Evolutionary conservation across 495 filamentous ascomycete genomes (phyloP), one percentile per base, ranked within the genome.

Genomic region (Aspergillus indologenus): DNA sequence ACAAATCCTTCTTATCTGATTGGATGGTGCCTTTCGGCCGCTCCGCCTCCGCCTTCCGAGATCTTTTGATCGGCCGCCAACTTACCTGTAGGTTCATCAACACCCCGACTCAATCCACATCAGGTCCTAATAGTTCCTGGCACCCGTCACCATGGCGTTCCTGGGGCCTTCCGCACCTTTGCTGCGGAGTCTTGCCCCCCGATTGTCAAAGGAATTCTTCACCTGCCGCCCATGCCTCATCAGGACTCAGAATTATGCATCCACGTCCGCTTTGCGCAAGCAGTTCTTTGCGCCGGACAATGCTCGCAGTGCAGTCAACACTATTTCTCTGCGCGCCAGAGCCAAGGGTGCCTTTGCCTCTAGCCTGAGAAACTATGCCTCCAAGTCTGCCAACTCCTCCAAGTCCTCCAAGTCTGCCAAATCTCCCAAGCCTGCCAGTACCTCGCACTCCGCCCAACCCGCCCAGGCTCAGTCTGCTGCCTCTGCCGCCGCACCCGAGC

Each of bases 211-310:
- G 22, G 75, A 81, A 45, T 77, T 85, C 50, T 84, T 87, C 60
- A 75, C 82, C 59, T 87, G 87, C 71, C 80, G 81, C 53, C 83
- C 87, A 77, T 90, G 85, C 65, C 72, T 87, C 17, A 45, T 54
- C 14, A 70, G 64, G 19, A 72, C 54, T 50, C 70, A 70, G 46
- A 70, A 65, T 57, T 69, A 63, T 61, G 68, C 63, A 20, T 66
- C 65, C 58, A 73, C 68, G 46, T 67, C 69, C 29, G 45, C 60
- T 29, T 68, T 76, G 61, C 73, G 74, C 59, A 75, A 56, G 44
- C 60, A 62, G 7, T 72, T 69, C 61, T 54, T 56, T 22, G 52
- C 71, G 22, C 59, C 64, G 43, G 65, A 68, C 20, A 70, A 69
- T 21, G 47, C 62, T 43, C 72, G 68, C 53, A 61, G 55, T 7